phyloP scores from a whole-genome alignment of 768 basidiomycete genomes.

The Hypholoma sublateritium region DNA sequence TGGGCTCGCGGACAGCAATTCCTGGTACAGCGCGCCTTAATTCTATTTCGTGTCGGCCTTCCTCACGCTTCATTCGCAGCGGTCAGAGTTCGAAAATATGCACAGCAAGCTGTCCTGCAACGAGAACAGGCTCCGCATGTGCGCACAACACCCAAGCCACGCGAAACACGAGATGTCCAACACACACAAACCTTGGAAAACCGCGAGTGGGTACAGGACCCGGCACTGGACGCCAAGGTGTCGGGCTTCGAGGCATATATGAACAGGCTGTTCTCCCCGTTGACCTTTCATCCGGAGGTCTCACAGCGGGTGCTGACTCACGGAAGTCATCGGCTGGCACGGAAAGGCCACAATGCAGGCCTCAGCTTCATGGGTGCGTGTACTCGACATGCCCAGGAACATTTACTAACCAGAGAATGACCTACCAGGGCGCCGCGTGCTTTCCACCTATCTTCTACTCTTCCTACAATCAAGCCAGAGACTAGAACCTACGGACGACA shows the following conservation, averaged over 20 bases:
- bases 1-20: constrained; percentile 9
- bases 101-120: constrained; percentile 24
- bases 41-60: constrained; percentile 8
- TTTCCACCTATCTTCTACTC: constrained; percentile 73
- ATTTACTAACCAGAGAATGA: too few species aligned
- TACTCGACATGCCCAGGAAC: neutral
- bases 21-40: constrained; percentile 14
- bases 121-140: constrained; percentile 13
- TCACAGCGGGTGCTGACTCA: constrained; percentile 78
- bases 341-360: constrained; percentile 70
- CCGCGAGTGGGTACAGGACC: constrained; percentile 4
- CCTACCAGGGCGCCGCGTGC: constrained; percentile 66
- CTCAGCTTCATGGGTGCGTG: constrained; percentile 70
- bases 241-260: constrained; percentile 45
- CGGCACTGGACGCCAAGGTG: neutral
- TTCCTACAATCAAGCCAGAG: constrained; percentile 61
- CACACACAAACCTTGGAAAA: neutral
- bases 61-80: constrained; percentile 16
- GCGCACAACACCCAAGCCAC: neutral
- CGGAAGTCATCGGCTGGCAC: constrained; percentile 66
- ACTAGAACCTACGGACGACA: constrained; percentile 48
- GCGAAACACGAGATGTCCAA: neutral
- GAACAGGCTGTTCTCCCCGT: constrained; percentile 58
- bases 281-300: constrained; percentile 70
- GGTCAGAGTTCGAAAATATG: constrained; percentile 22